Evolutionary conservation across 2,329 filamentous ascomycete genomes (phyloP).

Genomic region (Bipolaris zeicola): DNA sequence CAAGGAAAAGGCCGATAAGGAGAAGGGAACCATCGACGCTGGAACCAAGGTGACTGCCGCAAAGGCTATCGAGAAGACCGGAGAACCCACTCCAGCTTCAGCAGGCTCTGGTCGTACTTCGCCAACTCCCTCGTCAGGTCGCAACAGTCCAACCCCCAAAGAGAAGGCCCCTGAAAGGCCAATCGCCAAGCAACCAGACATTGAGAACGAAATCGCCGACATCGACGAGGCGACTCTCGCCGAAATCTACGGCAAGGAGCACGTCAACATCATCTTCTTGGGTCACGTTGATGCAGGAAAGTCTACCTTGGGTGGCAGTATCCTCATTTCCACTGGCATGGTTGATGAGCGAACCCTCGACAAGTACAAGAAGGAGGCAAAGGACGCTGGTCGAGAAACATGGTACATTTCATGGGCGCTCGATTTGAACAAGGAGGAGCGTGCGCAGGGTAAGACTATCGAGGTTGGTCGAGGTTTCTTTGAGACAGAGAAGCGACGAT

Average conservation of each 20-base stretch:
- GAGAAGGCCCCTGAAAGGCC: slow-evolving; percentile 66
- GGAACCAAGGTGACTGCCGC: slow-evolving; percentile 83
- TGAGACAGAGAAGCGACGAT: slow-evolving; percentile 93
- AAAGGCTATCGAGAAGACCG: slow-evolving; percentile 92
- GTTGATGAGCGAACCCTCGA: slow-evolving; percentile 99
- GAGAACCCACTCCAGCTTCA: slow-evolving; percentile 63
- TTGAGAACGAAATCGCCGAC: slow-evolving; percentile 79
- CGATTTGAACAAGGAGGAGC: slow-evolving; percentile 95
- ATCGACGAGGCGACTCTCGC: slow-evolving; percentile 83
- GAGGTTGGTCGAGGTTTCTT: slow-evolving; percentile 93
- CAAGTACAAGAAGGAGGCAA: slow-evolving; percentile 89
- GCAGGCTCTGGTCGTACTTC: slow-evolving; percentile 72
- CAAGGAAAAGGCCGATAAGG: slow-evolving; percentile 53
- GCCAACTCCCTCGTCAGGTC: slow-evolving; percentile 80
- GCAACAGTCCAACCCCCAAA: slow-evolving; percentile 73
- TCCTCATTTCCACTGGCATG: slow-evolving; percentile 94
- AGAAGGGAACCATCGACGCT: slow-evolving; percentile 62
- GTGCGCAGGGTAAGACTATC: slow-evolving; percentile 95
- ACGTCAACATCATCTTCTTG: slow-evolving; percentile 95
- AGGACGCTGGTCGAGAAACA: slow-evolving; percentile 93
- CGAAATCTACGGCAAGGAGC: slow-evolving; percentile 94
- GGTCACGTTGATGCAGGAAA: slow-evolving; percentile 99
- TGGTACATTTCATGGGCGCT: slow-evolving; percentile 99
- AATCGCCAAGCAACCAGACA: slow-evolving; percentile 74
- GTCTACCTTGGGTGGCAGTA: slow-evolving; percentile 91